These are phyloP conservation scores for Hanseniaspora valbyensis DNA, from an alignment of 805 yeast genomes.

Conservation along the genomic window DNA sequence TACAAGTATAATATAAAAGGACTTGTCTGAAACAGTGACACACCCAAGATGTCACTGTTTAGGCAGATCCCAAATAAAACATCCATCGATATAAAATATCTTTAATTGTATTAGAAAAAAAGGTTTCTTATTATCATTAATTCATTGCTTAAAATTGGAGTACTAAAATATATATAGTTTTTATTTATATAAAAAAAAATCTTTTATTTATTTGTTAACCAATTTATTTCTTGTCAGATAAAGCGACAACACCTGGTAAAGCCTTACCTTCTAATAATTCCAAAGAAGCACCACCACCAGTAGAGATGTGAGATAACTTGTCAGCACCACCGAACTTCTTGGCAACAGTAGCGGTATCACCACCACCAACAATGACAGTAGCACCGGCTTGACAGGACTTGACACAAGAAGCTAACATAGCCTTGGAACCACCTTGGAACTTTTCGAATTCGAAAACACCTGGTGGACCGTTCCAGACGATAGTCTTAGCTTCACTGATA, in stretches of 20 bases:
- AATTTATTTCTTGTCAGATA: slow-evolving; percentile 51
- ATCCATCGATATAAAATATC: no score
- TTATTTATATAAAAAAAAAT: background rate
- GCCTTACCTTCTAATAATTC: slow-evolving; percentile 98
- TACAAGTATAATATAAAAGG: background rate
- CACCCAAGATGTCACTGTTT: no score
- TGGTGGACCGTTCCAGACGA: slow-evolving; percentile 99
- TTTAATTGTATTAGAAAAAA: no score
- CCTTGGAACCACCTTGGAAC: slow-evolving; percentile 85
- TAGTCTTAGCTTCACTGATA: slow-evolving; percentile 88
- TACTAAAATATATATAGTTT: background rate
- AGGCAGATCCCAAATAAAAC: no score
- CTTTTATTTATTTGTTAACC: slow-evolving; percentile 1
- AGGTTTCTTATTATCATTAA: slow-evolving; percentile 21
- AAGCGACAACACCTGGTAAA: slow-evolving; percentile 93
- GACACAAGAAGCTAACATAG: slow-evolving; percentile 79
- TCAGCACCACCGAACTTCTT: slow-evolving; percentile 96
- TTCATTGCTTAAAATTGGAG: slow-evolving; percentile 19
- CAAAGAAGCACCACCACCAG: slow-evolving; percentile 99
- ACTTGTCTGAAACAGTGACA: no score
- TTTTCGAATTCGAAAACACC: slow-evolving; percentile 97
- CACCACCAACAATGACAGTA: slow-evolving; percentile 94
- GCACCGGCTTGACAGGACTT: slow-evolving; percentile 75
- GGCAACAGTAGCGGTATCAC: slow-evolving; percentile 99
- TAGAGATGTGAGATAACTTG: slow-evolving; percentile 94